Evolutionary conservation across 2,329 filamentous ascomycete genomes (phyloP), one percentile per base, ranked within the genome.

Genomic region (Passalora sequoiae): DNA sequence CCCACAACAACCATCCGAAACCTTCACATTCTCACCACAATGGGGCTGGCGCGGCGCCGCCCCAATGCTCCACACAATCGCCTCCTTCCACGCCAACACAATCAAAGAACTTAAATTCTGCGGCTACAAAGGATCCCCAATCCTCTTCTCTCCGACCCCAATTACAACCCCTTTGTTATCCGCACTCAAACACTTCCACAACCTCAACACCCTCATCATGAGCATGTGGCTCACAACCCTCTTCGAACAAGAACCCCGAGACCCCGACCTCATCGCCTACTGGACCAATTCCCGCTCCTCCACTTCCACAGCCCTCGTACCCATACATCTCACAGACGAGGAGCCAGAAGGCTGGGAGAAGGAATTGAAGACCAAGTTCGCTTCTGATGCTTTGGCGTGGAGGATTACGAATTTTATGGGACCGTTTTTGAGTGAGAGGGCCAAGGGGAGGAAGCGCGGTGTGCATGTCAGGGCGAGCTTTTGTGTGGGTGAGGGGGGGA

Each of bases 31-130:
- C 49, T 47, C 54, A 10, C 61, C 68, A 0, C 46, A 58, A 4
- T 71, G 67, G 44, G 69, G 67, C 33, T 72, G 70, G 69, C 56
- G 60, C 2, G 46, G 58, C 4, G 48, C 55, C 15, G 56, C 64
- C 3, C 66, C 69, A 1, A 62, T 73, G 39, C 59, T 71, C 1
- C 61, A 69, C 47, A 69, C 63, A 0, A 59, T 72, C 7, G 68
- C 68, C 5, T 57, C 65, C 0, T 63, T 65, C 45, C 67, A 70
- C 45, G 62, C 65, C 4, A 49, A 45, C 6, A 70, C 66, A 1
- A 47, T 72, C 10, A 62, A 61, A 15, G 69, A 72, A 48, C 63
- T 73, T 37, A 73, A 73, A 45, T 66, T 73, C 31, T 73, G 70
- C 44, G 70, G 70, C 24, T 72, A 70, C 54, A 65, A 65, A 38